Evolutionary conservation across 192 early-diverging fungal genomes (phyloP).

Genomic region (Dispira simplex): DNA sequence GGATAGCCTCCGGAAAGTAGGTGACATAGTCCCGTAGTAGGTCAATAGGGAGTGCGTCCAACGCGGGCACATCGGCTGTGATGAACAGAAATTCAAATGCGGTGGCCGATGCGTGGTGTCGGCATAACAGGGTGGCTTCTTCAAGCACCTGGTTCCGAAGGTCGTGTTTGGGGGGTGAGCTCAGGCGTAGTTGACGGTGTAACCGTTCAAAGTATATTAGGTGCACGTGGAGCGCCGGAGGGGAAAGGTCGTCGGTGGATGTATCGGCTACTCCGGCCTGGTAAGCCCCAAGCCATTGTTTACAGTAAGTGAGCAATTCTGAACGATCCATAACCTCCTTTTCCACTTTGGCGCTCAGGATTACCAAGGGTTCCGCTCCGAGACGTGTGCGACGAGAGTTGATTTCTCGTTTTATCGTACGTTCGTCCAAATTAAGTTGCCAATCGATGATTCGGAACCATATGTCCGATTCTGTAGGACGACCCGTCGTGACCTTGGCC

Average conservation of each 20-base stretch:
- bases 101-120: conserved; percentile 10
- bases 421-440: conserved; percentile 25
- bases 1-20: not conserved
- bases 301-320: conserved; percentile 22
- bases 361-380: conserved; percentile 40
- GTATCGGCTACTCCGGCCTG: not conserved
- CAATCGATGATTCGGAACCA: conserved; percentile 25
- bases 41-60: not conserved
- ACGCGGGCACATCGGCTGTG: conserved; percentile 1
- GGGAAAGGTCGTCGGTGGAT: not conserved
- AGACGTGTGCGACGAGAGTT: conserved; percentile 47
- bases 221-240: conserved; percentile 12
- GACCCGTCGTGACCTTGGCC: conserved; percentile 7
- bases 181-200: not conserved
- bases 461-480: conserved; percentile 17
- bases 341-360: conserved; percentile 41
- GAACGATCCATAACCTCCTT: conserved; percentile 48
- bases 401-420: conserved; percentile 40
- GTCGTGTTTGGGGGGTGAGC: not conserved
- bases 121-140: conserved; percentile 10
- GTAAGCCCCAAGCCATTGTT: conserved; percentile 13
- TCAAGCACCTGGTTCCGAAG: conserved; percentile 8
- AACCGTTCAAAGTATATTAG: conserved; percentile 16
- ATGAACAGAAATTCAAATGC: conserved; percentile 25
- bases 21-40: not conserved